Conservation (phyloP, 129 eudicot genomes). For the Deinandra increscens region DNA sequence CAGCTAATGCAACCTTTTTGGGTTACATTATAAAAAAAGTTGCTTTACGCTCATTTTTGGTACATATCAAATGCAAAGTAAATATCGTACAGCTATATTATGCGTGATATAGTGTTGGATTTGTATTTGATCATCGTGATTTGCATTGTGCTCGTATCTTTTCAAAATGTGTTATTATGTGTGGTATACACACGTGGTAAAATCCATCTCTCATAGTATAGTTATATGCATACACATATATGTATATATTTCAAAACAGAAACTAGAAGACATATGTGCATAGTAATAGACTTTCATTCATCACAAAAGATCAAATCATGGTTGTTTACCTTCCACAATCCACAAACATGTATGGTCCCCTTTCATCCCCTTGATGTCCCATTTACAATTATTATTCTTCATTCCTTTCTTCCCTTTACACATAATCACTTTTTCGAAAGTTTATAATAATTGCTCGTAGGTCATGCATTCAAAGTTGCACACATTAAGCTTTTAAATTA, state of each 20-base stretch:
- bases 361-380: conserved; percentile 21
- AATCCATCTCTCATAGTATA: too few species aligned
- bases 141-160: too few species aligned
- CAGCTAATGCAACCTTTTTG: too few species aligned
- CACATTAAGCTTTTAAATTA: conserved; percentile 2
- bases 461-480: conserved; percentile 15
- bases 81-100: too few species aligned
- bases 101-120: too few species aligned
- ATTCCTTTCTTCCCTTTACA: conserved; percentile 29
- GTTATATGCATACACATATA: background rate
- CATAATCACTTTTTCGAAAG: conserved; percentile 23
- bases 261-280: conserved; percentile 30
- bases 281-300: conserved; percentile 21
- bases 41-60: too few species aligned
- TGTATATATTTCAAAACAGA: background rate
- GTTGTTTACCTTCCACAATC: conserved; percentile 36
- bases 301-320: conserved; percentile 37
- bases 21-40: too few species aligned
- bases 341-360: conserved; percentile 39
- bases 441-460: background rate
- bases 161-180: too few species aligned
- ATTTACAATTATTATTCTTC: conserved; percentile 25
- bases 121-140: too few species aligned
- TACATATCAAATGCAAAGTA: too few species aligned
- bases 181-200: too few species aligned